phyloP scores from a whole-genome alignment of 192 early-diverging fungal species.

The Chytriomyces hyalinus region DNA sequence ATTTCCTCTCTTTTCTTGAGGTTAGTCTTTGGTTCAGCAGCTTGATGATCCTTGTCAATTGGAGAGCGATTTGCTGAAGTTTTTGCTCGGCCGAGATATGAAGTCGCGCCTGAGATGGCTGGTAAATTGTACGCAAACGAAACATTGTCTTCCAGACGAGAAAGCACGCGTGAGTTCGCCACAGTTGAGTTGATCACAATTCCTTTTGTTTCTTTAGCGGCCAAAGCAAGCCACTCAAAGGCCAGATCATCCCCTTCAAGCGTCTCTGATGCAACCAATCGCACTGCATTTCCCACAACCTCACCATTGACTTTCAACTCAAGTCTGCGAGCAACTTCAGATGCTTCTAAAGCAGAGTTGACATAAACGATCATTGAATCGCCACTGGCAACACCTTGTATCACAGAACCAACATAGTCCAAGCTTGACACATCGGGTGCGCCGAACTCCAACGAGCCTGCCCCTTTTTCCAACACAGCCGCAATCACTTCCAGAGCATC shows the following conservation, averaged over 20 bases:
- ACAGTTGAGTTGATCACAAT: background rate
- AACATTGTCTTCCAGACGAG: conserved; percentile 24
- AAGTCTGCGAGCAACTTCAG: background rate
- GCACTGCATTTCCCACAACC: background rate
- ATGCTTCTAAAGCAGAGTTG: background rate
- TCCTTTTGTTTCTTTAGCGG: background rate
- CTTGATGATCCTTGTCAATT: conserved; percentile 9
- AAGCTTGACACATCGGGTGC: conserved; percentile 10
- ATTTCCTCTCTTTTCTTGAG: background rate
- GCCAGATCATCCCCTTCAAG: background rate
- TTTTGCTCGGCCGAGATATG: conserved; percentile 18
- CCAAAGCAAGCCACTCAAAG: conserved; percentile 7
- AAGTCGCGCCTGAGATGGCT: conserved; percentile 2
- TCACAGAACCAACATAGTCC: background rate
- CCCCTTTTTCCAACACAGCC: background rate
- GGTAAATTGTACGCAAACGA: conserved; percentile 25
- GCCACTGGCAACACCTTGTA: conserved; percentile 19
- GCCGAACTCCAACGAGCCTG: background rate
- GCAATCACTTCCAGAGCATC: conserved; percentile 14
- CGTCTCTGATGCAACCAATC: background rate
- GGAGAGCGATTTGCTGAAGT: conserved; percentile 4
- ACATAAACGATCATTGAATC: conserved; percentile 10
- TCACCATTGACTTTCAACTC: conserved; percentile 14
- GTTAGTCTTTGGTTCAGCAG: background rate
- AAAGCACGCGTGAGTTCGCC: background rate